Percentiles rank a stretch among this genome's conserved stretches.
Evolutionary conservation across 116 monocot species (phyloP).

Genomic region (Posidonia oceanica): DNA sequence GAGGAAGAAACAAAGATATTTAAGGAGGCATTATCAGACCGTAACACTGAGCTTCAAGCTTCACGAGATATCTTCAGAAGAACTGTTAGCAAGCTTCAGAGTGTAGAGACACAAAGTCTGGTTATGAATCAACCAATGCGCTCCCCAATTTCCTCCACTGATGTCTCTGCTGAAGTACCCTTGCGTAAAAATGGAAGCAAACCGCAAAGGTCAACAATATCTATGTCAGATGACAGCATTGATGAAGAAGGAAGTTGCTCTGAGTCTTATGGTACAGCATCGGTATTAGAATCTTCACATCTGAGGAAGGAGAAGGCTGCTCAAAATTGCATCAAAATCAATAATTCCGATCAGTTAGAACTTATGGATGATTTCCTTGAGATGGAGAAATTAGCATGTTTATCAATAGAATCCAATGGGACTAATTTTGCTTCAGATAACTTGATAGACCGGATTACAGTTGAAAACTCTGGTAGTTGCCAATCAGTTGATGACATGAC

Average conservation of each 20-base stretch:
- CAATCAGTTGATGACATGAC: neutral
- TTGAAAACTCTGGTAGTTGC: constrained; percentile 2
- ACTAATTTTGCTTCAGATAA: constrained; percentile 9
- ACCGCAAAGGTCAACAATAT: constrained; percentile 44
- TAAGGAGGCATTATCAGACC: constrained; percentile 62
- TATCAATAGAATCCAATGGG: constrained; percentile 20
- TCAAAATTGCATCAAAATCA: constrained; percentile 14
- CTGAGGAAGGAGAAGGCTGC: constrained; percentile 34
- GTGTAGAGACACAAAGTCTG: constrained; percentile 36
- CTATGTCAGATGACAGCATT: constrained; percentile 78
- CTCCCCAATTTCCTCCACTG: constrained; percentile 11
- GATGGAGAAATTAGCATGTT: constrained; percentile 68
- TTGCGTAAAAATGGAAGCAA: constrained; percentile 34
- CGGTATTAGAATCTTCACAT: constrained; percentile 35
- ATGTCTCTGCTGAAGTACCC: constrained; percentile 19
- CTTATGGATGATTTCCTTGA: constrained; percentile 84
- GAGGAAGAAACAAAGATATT: constrained; percentile 79
- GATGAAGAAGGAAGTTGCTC: constrained; percentile 31
- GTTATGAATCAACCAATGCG: constrained; percentile 23
- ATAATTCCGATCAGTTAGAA: constrained; percentile 23
- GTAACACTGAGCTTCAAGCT: constrained; percentile 54
- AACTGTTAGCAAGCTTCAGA: constrained; percentile 43
- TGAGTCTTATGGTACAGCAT: constrained; percentile 47
- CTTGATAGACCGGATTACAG: constrained; percentile 2
- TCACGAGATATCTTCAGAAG: constrained; percentile 50